These are phyloP conservation scores for Suhomyces terraborum DNA, from an alignment of 1,139 yeast genomes.

Conservation along the genomic window DNA sequence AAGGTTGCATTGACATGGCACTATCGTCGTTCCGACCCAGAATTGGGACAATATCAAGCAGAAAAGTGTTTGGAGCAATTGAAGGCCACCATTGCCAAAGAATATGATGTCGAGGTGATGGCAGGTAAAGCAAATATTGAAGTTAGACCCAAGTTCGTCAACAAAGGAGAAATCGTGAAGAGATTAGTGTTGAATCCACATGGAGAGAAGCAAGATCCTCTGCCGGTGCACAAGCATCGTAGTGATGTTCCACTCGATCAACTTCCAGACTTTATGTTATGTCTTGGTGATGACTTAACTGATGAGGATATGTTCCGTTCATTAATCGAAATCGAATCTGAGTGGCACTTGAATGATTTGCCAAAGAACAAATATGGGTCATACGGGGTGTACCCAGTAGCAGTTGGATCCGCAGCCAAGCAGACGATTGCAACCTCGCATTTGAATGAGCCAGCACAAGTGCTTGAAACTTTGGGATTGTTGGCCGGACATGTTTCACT, in stretches of 20 bases:
- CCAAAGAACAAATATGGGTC: conserved; percentile 49
- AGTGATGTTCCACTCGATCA: conserved; percentile 45
- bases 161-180: conserved; percentile 95
- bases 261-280: conserved; percentile 79
- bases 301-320: conserved; percentile 97
- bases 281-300: conserved; percentile 94
- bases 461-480: conserved; percentile 79
- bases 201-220: conserved; percentile 48
- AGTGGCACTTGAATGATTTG: conserved; percentile 42
- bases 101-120: conserved; percentile 94
- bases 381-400: conserved; percentile 80
- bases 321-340: conserved; percentile 58
- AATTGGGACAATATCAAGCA: conserved; percentile 85
- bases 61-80: conserved; percentile 68
- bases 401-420: conserved; percentile 94
- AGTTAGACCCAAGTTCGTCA: conserved; percentile 90
- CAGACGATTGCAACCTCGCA: conserved; percentile 88
- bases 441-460: conserved; percentile 82
- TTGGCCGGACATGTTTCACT: conserved; percentile 74
- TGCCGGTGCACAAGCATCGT: conserved; percentile 26
- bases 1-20: conserved; percentile 98
- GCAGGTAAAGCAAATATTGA: conserved; percentile 95
- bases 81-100: conserved; percentile 57
- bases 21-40: conserved; percentile 92
- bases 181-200: conserved; percentile 67